Evolutionary conservation across 83 land plant species (phyloP).

Genomic region (Diphasiastrum complanatum): DNA sequence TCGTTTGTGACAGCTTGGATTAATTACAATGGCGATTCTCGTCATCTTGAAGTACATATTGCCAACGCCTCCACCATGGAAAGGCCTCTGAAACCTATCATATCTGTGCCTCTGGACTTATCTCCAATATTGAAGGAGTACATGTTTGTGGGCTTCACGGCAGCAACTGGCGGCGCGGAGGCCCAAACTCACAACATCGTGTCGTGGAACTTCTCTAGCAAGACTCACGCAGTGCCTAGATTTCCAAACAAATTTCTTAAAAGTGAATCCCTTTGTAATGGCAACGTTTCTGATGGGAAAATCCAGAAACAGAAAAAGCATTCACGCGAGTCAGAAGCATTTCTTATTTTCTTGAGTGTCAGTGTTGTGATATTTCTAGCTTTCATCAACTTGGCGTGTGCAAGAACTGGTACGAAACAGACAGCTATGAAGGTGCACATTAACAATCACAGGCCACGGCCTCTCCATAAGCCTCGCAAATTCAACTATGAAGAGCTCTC

Average conservation of each 20-base stretch:
- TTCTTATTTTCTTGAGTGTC: background rate
- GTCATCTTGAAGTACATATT: slow-evolving; percentile 16
- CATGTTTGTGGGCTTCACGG: slow-evolving; percentile 24
- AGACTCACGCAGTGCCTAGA: background rate
- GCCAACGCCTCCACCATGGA: background rate
- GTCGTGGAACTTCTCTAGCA: slow-evolving; percentile 14
- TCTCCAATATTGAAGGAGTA: slow-evolving; percentile 12
- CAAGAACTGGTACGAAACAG: background rate
- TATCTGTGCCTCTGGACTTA: slow-evolving; percentile 10
- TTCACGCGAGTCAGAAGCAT: background rate
- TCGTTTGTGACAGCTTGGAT: slow-evolving; percentile 28
- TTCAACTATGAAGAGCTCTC: slow-evolving; percentile 15
- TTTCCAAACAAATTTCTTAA: background rate
- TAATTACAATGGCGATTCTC: slow-evolving; percentile 21
- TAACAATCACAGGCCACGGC: background rate
- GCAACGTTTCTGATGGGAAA: background rate
- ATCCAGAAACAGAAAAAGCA: background rate
- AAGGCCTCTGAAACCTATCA: slow-evolving; percentile 6
- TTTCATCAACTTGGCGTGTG: background rate
- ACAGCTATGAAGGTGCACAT: background rate
- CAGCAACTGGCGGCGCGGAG: background rate
- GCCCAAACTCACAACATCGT: slow-evolving; percentile 7
- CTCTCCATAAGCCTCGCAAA: slow-evolving; percentile 11
- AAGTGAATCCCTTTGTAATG: too few relatives aligned
- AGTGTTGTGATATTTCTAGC: slow-evolving; percentile 1